phyloP scores from a whole-genome alignment of 805 yeast species.

The Peterozyma toletana region DNA sequence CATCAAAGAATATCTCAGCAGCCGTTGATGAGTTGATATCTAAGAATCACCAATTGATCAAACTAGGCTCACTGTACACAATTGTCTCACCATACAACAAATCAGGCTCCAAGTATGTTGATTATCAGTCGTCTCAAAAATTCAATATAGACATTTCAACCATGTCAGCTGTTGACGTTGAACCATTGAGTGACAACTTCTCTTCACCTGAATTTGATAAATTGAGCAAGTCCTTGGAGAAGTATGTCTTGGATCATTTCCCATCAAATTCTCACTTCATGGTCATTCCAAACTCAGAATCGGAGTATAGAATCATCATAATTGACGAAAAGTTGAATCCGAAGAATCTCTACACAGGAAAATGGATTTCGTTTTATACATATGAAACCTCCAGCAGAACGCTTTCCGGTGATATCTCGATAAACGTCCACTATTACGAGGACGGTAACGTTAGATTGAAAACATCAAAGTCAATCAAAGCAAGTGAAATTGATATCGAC shows the following conservation, averaged over 20 bases:
- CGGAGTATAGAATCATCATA: slow-evolving; percentile 39
- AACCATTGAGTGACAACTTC: slow-evolving; percentile 16
- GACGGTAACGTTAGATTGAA: slow-evolving; percentile 90
- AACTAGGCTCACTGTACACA: slow-evolving; percentile 16
- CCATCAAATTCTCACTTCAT: slow-evolving; percentile 47
- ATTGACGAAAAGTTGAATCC: slow-evolving; percentile 69
- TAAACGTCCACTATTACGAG: slow-evolving; percentile 89
- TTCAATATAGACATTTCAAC: slow-evolving; percentile 55
- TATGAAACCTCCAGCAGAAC: slow-evolving; percentile 24
- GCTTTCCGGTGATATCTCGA: slow-evolving; percentile 46
- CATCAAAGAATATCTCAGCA: slow-evolving; percentile 16
- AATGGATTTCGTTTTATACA: slow-evolving; percentile 69
- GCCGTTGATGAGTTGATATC: slow-evolving; percentile 17
- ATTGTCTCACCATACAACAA: slow-evolving; percentile 44
- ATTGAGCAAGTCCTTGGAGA: slow-evolving; percentile 24
- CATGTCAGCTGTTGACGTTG: slow-evolving; percentile 45
- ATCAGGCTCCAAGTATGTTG: slow-evolving; percentile 46
- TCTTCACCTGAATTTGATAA: slow-evolving; percentile 11
- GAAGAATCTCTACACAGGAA: slow-evolving; percentile 81
- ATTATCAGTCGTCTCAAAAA: slow-evolving; percentile 35
- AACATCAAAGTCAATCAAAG: slow-evolving; percentile 28
- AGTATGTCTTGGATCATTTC: slow-evolving; percentile 59
- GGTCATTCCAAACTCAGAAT: slow-evolving; percentile 30
- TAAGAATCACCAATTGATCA: slow-evolving; percentile 24
- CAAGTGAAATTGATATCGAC: slow-evolving; percentile 12